A percentile compares a stretch with the other conserved stretches of the same genome.
These are phyloP conservation scores for Penicillium robsamsonii DNA, from an alignment of 495 filamentous ascomycete genomes.

Conservation along the genomic window DNA sequence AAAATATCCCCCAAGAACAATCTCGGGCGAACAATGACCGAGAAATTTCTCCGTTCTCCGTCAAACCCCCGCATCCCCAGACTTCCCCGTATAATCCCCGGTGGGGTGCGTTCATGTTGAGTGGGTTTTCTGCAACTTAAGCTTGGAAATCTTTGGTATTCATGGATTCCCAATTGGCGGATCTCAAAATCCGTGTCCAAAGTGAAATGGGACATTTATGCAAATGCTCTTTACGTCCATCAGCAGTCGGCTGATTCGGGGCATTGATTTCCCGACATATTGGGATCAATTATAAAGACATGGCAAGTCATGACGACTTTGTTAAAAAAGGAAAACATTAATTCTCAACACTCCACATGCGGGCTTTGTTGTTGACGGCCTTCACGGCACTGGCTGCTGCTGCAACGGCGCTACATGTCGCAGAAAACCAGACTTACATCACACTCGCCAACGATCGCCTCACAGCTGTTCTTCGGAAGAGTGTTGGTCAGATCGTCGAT, in stretches of 20 bases:
- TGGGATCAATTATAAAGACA: background rate
- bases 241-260: background rate
- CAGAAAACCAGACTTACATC: conserved; percentile 26
- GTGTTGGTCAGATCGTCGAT: conserved; percentile 39
- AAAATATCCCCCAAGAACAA: background rate
- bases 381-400: conserved; percentile 11
- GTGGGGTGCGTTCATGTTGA: background rate
- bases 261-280: background rate
- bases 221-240: background rate
- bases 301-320: background rate
- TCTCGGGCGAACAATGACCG: conserved; percentile 21
- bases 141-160: background rate
- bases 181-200: background rate
- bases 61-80: conserved; percentile 22
- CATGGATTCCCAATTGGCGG: background rate
- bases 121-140: background rate
- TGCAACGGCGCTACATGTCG: conserved; percentile 26
- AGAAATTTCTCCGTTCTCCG: conserved; percentile 20
- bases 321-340: background rate
- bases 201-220: background rate
- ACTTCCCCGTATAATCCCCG: background rate
- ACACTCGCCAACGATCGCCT: conserved; percentile 50
- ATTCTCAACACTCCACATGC: background rate
- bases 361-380: conserved; percentile 1
- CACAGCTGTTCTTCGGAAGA: conserved; percentile 43